Evolutionary conservation across 108 stramenopile species (phyloP), one percentile per base, ranked within the genome.

Genomic region (Parmales sp.): DNA sequence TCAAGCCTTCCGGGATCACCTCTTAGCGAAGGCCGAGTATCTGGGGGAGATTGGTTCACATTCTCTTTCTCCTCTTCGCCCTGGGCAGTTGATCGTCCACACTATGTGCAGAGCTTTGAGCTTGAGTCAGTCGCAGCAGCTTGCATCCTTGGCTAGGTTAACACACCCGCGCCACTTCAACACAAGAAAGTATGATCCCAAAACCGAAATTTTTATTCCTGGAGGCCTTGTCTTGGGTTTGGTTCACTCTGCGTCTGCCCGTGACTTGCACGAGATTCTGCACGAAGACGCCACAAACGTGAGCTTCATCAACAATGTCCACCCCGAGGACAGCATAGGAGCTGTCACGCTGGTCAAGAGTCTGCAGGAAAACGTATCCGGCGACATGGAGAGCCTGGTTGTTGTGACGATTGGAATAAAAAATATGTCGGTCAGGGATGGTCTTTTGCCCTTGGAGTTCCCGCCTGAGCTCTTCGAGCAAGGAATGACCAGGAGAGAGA

Each of bases 151-250:
- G 41, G 91, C 83, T 29, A 74, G 89, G 64, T 72, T 90, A 49
- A 90, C 88, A 0, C 89, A 90, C 39, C 85, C 86, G 69, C 76
- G 87, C 8, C 91, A 92, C 67, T 92, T 86, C 73, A 82, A 90
- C 68, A 76, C 80, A 23, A 67, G 75, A 25, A 87, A 84, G 70
- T 89, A 83, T 39, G 83, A 84, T 63, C 50, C 37, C 7, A 70
- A 78, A 45, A 78, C 79, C 18, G 91, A 89, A 43, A 75, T 88
- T 18, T 72, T 80, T 45, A 75, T 90, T 19, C 89, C 88, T 7
- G 89, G 86, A 19, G 91, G 91, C 11, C 69, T 92, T 45, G 87
- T 92, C 39, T 65, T 90, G 6, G 91, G 87, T 18, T 50, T 92
- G 28, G 65, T 81, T 26, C 48, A 80, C 66, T 76, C 77, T 7